Percentiles rank a stretch among this genome's conserved stretches.
Conservation (phyloP, 1,139 yeast species). For the Nadsonia commutata region DNA sequence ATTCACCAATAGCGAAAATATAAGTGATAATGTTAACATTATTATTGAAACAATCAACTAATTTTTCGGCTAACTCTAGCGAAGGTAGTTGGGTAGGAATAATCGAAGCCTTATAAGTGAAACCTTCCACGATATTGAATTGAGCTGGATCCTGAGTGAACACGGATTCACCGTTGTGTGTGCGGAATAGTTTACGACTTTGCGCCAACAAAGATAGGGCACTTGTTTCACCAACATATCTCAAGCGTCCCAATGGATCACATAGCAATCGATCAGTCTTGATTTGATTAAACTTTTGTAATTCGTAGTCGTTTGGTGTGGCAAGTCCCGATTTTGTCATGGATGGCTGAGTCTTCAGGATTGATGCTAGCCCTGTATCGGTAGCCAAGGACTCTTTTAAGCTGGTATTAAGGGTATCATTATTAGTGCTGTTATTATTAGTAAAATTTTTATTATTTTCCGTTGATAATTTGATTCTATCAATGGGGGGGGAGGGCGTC, state of each 20-base stretch:
- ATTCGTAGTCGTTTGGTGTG: slow-evolving; percentile 8
- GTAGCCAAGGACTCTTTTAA: neutral
- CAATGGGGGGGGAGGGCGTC: neutral
- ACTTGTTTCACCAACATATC: slow-evolving; percentile 23
- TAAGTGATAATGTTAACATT: slow-evolving; percentile 26
- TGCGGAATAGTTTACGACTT: slow-evolving; percentile 18
- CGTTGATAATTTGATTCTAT: neutral
- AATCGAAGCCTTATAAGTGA: slow-evolving; percentile 12
- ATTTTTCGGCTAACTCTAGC: slow-evolving; percentile 16
- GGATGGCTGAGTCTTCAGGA: neutral
- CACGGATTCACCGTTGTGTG: slow-evolving; percentile 16
- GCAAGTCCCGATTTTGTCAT: neutral
- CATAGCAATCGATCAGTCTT: slow-evolving; percentile 19
- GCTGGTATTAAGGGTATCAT: neutral
- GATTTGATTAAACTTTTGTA: slow-evolving; percentile 16
- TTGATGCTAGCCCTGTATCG: neutral
- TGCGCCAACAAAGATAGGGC: slow-evolving; percentile 21
- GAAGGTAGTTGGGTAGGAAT: slow-evolving; percentile 20
- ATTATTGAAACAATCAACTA: slow-evolving; percentile 20
- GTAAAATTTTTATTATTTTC: too few species aligned
- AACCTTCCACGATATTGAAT: slow-evolving; percentile 22
- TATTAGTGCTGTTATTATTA: neutral
- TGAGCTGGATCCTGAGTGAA: slow-evolving; percentile 25
- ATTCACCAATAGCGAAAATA: slow-evolving; percentile 24
- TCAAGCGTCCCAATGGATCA: slow-evolving; percentile 19